Evolutionary conservation across 345 rosid species (phyloP).

Genomic region (Brassica juncea): DNA sequence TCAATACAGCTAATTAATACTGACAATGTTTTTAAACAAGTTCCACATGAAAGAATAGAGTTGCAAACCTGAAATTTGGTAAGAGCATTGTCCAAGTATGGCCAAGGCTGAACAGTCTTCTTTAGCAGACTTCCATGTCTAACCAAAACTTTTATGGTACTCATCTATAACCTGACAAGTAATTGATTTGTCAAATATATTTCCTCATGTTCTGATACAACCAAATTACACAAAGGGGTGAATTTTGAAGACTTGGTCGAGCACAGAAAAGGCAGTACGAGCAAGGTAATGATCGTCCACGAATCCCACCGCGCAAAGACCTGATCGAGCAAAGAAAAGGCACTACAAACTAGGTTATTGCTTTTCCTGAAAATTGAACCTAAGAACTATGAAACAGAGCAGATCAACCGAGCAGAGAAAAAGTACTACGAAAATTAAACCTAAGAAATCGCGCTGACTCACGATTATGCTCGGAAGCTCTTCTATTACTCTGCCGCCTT

Average conservation of each 20-base stretch:
- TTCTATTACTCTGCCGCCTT: no score
- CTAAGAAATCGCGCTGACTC: no score
- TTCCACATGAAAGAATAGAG: not conserved
- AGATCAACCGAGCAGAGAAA: not conserved
- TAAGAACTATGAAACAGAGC: not conserved
- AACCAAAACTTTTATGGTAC: constrained; percentile 87
- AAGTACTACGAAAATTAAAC: no score
- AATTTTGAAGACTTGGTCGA: constrained; percentile 66
- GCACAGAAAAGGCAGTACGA: constrained; percentile 87
- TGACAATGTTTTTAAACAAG: not conserved
- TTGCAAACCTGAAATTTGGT: constrained; percentile 69
- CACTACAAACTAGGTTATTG: not conserved
- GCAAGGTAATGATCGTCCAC: constrained; percentile 97
- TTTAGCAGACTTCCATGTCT: constrained; percentile 71
- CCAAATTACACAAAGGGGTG: not conserved
- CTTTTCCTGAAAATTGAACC: not conserved
- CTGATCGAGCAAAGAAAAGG: not conserved
- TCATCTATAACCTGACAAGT: constrained; percentile 75
- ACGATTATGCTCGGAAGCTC: no score
- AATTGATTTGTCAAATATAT: not conserved
- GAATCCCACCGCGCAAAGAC: constrained; percentile 30
- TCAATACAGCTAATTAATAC: not conserved
- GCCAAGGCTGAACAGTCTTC: constrained; percentile 77
- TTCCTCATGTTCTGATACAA: not conserved
- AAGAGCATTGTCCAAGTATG: constrained; percentile 77